Evolutionary conservation across 2,329 filamentous ascomycete species (phyloP).

Genomic region (Exophiala alcalophila): DNA sequence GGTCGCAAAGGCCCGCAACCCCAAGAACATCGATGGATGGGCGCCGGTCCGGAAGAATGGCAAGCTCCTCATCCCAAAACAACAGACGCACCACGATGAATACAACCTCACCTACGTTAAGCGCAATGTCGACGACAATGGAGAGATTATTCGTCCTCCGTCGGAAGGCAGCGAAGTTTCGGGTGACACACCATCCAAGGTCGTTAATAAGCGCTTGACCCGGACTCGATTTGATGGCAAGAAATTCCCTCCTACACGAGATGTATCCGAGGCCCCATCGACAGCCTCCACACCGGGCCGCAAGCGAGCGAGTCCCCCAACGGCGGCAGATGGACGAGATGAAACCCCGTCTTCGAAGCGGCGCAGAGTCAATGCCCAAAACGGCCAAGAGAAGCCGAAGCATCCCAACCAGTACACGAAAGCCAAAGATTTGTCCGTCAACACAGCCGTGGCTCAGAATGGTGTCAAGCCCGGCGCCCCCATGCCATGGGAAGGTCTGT

Average conservation of each 20-base stretch:
- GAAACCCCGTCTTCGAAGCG: constrained; percentile 26
- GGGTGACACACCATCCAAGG: constrained; percentile 19
- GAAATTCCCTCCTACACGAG: constrained; percentile 27
- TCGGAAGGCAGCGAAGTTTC: constrained; percentile 20
- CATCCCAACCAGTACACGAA: constrained; percentile 30
- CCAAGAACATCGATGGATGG: constrained; percentile 42
- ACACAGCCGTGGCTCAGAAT: constrained; percentile 7
- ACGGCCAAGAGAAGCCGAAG: constrained; percentile 18
- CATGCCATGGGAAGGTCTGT: constrained; percentile 17
- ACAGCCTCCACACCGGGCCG: constrained; percentile 19
- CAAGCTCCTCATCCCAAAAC: constrained; percentile 20
- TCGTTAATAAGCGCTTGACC: constrained; percentile 24
- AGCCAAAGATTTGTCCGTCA: constrained; percentile 13
- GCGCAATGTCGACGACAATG: constrained; percentile 24
- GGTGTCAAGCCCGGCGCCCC: constrained; percentile 8
- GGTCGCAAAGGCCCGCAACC: constrained; percentile 35
- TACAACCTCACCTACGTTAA: constrained; percentile 26
- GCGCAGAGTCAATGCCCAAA: constrained; percentile 18
- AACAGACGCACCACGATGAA: constrained; percentile 25
- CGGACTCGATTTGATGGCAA: constrained; percentile 28
- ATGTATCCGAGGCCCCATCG: constrained; percentile 26
- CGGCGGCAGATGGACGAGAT: constrained; percentile 16
- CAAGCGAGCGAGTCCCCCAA: constrained; percentile 22
- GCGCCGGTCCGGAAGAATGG: constrained; percentile 38
- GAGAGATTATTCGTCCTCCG: constrained; percentile 20